phyloP scores from a whole-genome alignment of 805 yeast species.

The Yamadazyma sp. region DNA sequence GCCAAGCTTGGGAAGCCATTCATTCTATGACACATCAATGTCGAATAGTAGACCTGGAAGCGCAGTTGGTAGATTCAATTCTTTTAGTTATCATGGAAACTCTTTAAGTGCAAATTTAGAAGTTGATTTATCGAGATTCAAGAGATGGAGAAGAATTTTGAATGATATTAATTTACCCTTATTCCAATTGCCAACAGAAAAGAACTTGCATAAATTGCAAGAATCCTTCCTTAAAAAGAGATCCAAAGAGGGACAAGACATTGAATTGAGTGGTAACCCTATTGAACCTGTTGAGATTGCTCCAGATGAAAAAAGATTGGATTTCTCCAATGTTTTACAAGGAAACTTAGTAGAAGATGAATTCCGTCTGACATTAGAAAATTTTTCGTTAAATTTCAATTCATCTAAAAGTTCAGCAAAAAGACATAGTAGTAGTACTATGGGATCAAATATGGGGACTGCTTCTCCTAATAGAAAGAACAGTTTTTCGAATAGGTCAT shows the following conservation, averaged over 20 bases:
- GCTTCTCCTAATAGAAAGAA: constrained; percentile 7
- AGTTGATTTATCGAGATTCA: constrained; percentile 26
- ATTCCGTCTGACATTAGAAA: constrained; percentile 26
- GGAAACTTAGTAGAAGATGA: constrained; percentile 28
- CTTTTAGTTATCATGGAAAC: constrained; percentile 10
- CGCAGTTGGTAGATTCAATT: constrained; percentile 1
- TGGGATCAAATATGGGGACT: neutral
- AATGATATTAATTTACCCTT: constrained; percentile 41
- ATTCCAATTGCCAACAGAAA: constrained; percentile 41
- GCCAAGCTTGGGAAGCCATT: constrained; percentile 14
- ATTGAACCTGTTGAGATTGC: neutral
- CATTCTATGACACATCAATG: constrained; percentile 10
- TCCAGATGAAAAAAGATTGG: constrained; percentile 1
- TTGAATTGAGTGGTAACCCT: constrained; percentile 1
- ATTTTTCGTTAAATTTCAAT: constrained; percentile 26
- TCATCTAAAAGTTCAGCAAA: constrained; percentile 3
- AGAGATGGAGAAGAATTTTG: constrained; percentile 39
- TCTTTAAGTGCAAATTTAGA: constrained; percentile 28
- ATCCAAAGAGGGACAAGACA: constrained; percentile 5
- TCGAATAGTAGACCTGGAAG: constrained; percentile 8
- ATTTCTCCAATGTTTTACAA: constrained; percentile 32
- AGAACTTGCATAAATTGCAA: constrained; percentile 22
- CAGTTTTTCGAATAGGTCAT: constrained; percentile 12
- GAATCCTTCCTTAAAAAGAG: constrained; percentile 10
- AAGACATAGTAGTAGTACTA: neutral